phyloP scores from a whole-genome alignment of 352 stramenopile species.

The Pythium oligandrum region DNA sequence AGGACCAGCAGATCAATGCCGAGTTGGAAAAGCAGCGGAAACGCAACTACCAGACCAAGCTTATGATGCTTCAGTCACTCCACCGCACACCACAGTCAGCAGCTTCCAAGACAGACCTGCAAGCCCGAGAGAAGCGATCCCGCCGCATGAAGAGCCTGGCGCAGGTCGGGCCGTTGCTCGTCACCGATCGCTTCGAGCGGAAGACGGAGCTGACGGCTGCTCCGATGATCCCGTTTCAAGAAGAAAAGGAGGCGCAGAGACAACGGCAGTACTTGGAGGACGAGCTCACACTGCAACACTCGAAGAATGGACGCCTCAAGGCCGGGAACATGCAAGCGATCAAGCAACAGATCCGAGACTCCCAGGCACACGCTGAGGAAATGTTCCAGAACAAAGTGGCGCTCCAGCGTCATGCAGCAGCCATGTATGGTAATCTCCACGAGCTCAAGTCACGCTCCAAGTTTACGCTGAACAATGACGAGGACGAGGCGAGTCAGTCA shows the following conservation, averaged over 20 bases:
- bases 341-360: constrained; percentile 32
- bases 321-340: constrained; percentile 21
- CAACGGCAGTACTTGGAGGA: constrained; percentile 56
- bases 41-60: constrained; percentile 20
- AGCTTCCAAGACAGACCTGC: neutral
- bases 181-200: constrained; percentile 27
- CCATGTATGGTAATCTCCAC: constrained; percentile 58
- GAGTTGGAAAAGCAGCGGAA: constrained; percentile 11
- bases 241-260: constrained; percentile 45
- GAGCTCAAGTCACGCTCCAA: constrained; percentile 4
- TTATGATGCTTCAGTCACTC: constrained; percentile 17
- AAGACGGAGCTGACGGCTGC: constrained; percentile 15
- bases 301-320: constrained; percentile 6
- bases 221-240: constrained; percentile 22
- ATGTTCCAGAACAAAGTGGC: constrained; percentile 30
- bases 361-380: constrained; percentile 35
- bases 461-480: too few relatives aligned
- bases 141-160: constrained; percentile 41
- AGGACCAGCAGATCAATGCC: constrained; percentile 12
- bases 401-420: constrained; percentile 37
- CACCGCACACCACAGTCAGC: neutral
- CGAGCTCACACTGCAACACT: constrained; percentile 32
- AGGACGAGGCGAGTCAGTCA: too few relatives aligned
- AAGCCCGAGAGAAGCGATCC: constrained; percentile 1
- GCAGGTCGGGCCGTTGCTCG: constrained; percentile 33